Evolutionary conservation across 176 grass and related monocot species (phyloP), one percentile per base, ranked within the genome.

Genomic region (Avena insularis): DNA sequence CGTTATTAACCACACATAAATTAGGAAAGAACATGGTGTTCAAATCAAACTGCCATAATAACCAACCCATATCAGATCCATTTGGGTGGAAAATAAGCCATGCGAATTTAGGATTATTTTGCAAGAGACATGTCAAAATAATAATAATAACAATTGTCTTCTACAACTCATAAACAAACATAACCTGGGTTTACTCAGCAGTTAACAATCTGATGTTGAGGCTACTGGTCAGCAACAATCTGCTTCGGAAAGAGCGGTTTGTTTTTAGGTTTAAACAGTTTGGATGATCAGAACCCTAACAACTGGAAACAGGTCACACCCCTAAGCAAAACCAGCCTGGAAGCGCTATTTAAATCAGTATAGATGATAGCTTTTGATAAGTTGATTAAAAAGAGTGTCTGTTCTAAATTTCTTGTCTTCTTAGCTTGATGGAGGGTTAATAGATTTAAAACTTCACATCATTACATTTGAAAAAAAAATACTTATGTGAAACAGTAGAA

Each of bases 271-370:
- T 9, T 69, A 69, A 59, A 68, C 20, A 56, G 3, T 43, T 71
- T 3, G 12, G 23, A 45, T 12, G 17, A 77, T 68, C 54, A 46
- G 60, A 87, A 75, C 8, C 51, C 9, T 35, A 80, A 66, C 8
- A 76, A 31, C 31, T 65, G 48, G 3, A 66, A 87, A 82, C 35
- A 82, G 49, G 48, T 59, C 9, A 62, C 11, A 76, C 45, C 63
- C 71, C 13, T 50, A 27, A 45, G 20, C 0, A 31, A 71, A 50
- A 80, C 25, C 38, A 72, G 16, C 6, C 75, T 46, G 3, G 23
- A 85, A 40, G 19, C 3, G 3, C 64, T 79, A 6, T 86, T 61
- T 0, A 15, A 61, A 60, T 23, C 5, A 36, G 62, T 62, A 47
- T 49, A 53, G 48, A 53, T 53, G 47, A 75, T 17, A 17, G 13